A percentile compares a stretch with the other conserved stretches of the same genome.
These are phyloP conservation scores for Saturnispora kantuleensis DNA, from an alignment of 805 yeast genomes.

Conservation along the genomic window DNA sequence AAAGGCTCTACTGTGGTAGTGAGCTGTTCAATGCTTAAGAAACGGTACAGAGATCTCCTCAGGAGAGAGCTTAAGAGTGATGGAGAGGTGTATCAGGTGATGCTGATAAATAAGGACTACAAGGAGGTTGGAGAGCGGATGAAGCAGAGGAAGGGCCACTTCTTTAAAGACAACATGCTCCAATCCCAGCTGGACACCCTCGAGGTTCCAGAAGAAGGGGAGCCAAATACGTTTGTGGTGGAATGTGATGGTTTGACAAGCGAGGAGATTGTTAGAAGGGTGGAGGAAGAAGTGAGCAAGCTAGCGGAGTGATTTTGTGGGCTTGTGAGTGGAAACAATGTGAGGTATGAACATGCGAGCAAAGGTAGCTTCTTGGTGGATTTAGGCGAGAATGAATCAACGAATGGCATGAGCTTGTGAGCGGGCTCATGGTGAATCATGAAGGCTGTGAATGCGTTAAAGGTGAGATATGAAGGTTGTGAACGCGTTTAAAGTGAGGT, in stretches of 20 bases:
- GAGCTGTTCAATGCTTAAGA: conserved; percentile 73
- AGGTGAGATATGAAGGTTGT: too few relatives aligned
- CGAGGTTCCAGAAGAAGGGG: conserved; percentile 47
- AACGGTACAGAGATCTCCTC: conserved; percentile 57
- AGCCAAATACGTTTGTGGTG: conserved; percentile 12
- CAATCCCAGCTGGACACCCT: conserved; percentile 65
- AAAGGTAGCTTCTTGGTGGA: too few relatives aligned
- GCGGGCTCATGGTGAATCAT: too few relatives aligned
- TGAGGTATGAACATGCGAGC: too few relatives aligned
- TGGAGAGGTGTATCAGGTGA: conserved; percentile 25
- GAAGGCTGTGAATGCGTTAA: too few relatives aligned
- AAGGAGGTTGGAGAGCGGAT: conserved; percentile 57
- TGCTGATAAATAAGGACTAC: conserved; percentile 57
- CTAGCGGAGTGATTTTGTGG: too few relatives aligned
- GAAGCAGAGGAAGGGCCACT: conserved; percentile 59
- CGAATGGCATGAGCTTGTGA: too few relatives aligned
- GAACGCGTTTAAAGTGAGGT: too few relatives aligned
- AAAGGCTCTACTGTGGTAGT: conserved; percentile 42
- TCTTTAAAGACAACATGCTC: conserved; percentile 81
- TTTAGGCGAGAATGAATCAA: too few relatives aligned
- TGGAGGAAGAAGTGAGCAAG: too few relatives aligned
- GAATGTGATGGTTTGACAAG: conserved; percentile 17
- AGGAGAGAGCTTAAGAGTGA: conserved; percentile 25
- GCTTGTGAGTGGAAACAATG: too few relatives aligned
- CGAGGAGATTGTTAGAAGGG: conserved; percentile 8